These are phyloP conservation scores for Trichoderma citrinoviride DNA, from an alignment of 2,329 filamentous ascomycete genomes.

Conservation along the genomic window DNA sequence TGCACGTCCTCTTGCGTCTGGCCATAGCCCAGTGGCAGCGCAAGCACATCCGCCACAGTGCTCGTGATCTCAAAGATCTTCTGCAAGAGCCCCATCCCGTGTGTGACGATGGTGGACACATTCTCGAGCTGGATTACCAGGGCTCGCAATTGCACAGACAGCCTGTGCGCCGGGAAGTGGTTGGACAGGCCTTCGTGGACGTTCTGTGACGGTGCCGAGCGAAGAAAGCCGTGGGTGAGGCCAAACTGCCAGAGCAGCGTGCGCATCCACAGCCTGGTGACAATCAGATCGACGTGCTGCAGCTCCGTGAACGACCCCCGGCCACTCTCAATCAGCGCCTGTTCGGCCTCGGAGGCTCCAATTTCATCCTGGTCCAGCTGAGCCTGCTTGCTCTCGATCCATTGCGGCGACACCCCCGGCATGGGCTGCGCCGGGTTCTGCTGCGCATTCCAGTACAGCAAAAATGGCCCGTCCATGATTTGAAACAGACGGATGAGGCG, in stretches of 20 bases:
- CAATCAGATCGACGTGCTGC: conserved; percentile 42
- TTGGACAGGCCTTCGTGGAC: conserved; percentile 40
- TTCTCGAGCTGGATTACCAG: conserved; percentile 38
- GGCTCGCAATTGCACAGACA: conserved; percentile 40
- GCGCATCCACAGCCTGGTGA: conserved; percentile 43
- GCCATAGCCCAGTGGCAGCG: conserved; percentile 44
- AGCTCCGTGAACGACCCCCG: conserved; percentile 36
- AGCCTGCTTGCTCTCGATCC: conserved; percentile 42
- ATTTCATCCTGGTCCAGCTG: conserved; percentile 41
- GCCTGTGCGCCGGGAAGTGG: conserved; percentile 40
- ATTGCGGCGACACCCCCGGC: conserved; percentile 35
- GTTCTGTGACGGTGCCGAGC: conserved; percentile 33
- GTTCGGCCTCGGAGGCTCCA: conserved; percentile 32
- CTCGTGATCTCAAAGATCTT: conserved; percentile 61
- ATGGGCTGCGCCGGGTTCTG: conserved; percentile 27
- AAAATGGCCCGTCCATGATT: conserved; percentile 40
- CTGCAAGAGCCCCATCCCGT: conserved; percentile 55
- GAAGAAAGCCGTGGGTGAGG: conserved; percentile 40
- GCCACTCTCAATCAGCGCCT: conserved; percentile 29
- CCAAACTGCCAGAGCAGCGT: conserved; percentile 44
- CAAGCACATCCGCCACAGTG: conserved; percentile 58
- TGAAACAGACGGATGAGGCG: conserved; percentile 39
- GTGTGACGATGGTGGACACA: conserved; percentile 48
- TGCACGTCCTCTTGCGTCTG: conserved; percentile 43
- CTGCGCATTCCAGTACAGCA: conserved; percentile 38